Evolutionary conservation across 345 rosid genomes (phyloP).

Genomic region (Brassica juncea): DNA sequence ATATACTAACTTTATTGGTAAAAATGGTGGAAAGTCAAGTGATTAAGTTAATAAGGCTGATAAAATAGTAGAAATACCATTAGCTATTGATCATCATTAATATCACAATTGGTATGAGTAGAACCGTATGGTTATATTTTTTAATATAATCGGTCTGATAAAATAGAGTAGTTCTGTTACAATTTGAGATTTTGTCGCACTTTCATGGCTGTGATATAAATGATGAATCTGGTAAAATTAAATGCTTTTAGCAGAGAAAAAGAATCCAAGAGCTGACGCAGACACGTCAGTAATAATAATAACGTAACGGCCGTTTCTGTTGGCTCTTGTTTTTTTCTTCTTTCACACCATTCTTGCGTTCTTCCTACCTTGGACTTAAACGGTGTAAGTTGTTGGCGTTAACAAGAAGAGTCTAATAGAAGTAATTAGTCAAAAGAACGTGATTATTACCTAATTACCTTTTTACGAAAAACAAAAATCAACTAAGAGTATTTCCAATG

Average conservation of each 20-base stretch:
- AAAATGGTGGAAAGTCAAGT: not conserved
- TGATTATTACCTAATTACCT: not conserved
- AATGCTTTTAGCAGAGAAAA: conserved; percentile 26
- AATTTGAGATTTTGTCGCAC: not conserved
- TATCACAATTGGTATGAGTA: not conserved
- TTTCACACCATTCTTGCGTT: conserved; percentile 17
- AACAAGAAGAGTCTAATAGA: not conserved
- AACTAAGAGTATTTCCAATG: not conserved
- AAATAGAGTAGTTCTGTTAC: conserved; percentile 18
- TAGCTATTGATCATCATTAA: not conserved
- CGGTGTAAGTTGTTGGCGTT: conserved; percentile 41
- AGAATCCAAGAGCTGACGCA: conserved; percentile 34
- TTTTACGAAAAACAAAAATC: not conserved
- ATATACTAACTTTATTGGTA: not conserved
- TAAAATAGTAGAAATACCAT: not conserved
- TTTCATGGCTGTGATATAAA: conserved; percentile 27
- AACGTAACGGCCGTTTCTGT: conserved; percentile 41
- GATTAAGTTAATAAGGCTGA: not conserved
- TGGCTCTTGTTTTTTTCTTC: conserved; percentile 20
- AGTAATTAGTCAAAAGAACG: not conserved
- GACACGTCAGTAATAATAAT: conserved; percentile 36
- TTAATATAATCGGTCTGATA: conserved; percentile 11
- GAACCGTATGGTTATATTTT: conserved; percentile 9
- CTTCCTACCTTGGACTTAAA: conserved; percentile 33
- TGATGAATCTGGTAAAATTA: conserved; percentile 37